phyloP scores from a whole-genome alignment of 495 filamentous ascomycete genomes.

The Bryoglossum gracile region DNA sequence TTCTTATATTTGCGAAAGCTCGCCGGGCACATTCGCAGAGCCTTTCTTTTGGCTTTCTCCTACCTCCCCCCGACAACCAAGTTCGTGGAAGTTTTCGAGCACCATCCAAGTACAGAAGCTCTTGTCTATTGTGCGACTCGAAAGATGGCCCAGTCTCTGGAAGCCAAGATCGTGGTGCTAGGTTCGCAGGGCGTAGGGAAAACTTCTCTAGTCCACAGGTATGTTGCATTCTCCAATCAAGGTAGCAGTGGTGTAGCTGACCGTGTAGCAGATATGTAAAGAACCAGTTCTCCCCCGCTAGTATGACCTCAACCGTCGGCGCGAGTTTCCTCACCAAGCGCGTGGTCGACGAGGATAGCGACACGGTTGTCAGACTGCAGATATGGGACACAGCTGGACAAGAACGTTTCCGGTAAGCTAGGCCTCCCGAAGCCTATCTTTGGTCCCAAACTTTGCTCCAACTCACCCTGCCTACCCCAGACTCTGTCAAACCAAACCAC shows the following conservation, averaged over 20 bases:
- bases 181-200: conserved; percentile 93
- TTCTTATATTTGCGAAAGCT: no score
- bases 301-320: conserved; percentile 75
- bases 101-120: no score
- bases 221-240: conserved; percentile 57
- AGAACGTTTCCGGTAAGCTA: conserved; percentile 68
- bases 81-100: no score
- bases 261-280: conserved; percentile 20
- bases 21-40: no score
- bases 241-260: no score
- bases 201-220: conserved; percentile 84
- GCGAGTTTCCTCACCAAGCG: conserved; percentile 92
- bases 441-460: neutral
- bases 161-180: conserved; percentile 89
- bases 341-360: conserved; percentile 74
- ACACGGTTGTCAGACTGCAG: conserved; percentile 74
- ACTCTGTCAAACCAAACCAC: neutral
- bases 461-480: neutral
- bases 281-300: conserved; percentile 41
- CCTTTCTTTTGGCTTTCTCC: no score
- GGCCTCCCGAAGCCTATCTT: neutral
- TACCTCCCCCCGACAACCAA: no score
- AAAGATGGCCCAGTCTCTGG: conserved; percentile 41
- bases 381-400: conserved; percentile 96
- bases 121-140: neutral